These are phyloP conservation scores for Macrolepiota albuminosa DNA, from an alignment of 768 basidiomycete species.

Conservation along the genomic window DNA sequence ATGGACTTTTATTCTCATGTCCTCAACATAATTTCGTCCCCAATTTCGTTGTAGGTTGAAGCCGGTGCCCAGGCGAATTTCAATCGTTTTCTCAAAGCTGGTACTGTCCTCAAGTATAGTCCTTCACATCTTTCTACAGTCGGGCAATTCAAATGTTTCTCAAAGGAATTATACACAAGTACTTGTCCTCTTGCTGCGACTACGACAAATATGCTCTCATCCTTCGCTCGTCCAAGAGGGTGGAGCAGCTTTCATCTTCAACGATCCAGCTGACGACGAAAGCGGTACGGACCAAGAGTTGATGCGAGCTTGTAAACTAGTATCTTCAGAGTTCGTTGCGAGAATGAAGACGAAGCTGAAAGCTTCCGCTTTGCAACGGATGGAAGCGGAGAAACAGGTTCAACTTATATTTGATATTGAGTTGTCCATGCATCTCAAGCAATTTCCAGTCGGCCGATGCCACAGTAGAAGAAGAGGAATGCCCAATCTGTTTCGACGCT, in stretches of 20 bases:
- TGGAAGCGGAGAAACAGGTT: conserved; percentile 52
- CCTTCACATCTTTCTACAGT: not conserved
- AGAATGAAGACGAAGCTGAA: conserved; percentile 45
- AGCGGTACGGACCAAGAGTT: conserved; percentile 34
- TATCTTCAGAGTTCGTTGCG: conserved; percentile 44
- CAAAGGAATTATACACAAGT: conserved; percentile 54
- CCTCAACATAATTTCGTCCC: not conserved
- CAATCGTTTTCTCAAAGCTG: conserved; percentile 55
- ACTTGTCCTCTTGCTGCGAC: conserved; percentile 42
- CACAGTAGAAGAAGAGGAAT: conserved; percentile 51
- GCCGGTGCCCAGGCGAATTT: conserved; percentile 52
- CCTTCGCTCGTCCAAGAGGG: conserved; percentile 61
- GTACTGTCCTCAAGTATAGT: conserved; percentile 63
- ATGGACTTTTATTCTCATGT: conserved; percentile 12
- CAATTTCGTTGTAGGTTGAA: conserved; percentile 37
- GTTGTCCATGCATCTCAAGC: not conserved
- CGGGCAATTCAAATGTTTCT: not conserved
- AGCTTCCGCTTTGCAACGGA: conserved; percentile 35
- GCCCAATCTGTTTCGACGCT: conserved; percentile 63
- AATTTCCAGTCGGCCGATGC: conserved; percentile 38
- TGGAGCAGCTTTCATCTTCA: conserved; percentile 37
- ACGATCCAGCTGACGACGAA: conserved; percentile 33
- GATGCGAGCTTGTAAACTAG: conserved; percentile 38
- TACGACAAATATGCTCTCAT: conserved; percentile 68
- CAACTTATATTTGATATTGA: conserved; percentile 5